A percentile compares a stretch with the other conserved stretches of the same genome.
Evolutionary conservation across 352 stramenopile genomes (phyloP).

Genomic region (Thalassiosira livingstoniorum): DNA sequence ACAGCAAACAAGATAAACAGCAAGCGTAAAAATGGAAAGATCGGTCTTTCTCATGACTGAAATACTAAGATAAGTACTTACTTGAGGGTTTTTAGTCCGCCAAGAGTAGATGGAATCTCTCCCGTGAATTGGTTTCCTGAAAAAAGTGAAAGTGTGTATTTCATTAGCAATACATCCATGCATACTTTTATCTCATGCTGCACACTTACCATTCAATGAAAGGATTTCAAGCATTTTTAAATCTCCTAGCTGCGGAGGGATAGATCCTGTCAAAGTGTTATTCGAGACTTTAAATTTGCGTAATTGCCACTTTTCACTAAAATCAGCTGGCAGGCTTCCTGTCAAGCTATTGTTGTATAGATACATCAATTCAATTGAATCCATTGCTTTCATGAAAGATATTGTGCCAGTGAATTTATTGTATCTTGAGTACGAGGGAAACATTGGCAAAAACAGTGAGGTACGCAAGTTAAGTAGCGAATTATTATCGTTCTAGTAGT

Average conservation of each 20-base stretch:
- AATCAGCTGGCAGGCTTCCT: not conserved
- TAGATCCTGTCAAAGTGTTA: not conserved
- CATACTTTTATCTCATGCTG: not conserved
- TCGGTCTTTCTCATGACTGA: not conserved
- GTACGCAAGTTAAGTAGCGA: too few relatives aligned
- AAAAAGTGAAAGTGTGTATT: not conserved
- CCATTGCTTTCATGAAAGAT: not conserved
- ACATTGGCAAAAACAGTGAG: too few relatives aligned
- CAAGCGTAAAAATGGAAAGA: too few relatives aligned
- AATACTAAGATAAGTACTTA: not conserved
- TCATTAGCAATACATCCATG: not conserved
- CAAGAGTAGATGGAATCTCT: slow-evolving; percentile 4
- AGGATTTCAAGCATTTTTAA: slow-evolving; percentile 1
- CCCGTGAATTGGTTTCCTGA: not conserved
- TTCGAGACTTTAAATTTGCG: slow-evolving; percentile 2
- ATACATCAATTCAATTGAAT: not conserved
- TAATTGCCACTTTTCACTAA: not conserved
- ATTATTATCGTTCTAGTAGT: too few relatives aligned
- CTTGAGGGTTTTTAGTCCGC: not conserved
- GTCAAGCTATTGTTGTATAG: slow-evolving; percentile 7
- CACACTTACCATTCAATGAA: not conserved
- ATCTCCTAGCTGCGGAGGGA: not conserved
- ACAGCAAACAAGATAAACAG: too few relatives aligned
- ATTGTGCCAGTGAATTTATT: not conserved
- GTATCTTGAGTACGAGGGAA: too few relatives aligned